Evolutionary conservation across 2,329 filamentous ascomycete species (phyloP), one percentile per base, ranked within the genome.

Genomic region (Sporothrix inflata): DNA sequence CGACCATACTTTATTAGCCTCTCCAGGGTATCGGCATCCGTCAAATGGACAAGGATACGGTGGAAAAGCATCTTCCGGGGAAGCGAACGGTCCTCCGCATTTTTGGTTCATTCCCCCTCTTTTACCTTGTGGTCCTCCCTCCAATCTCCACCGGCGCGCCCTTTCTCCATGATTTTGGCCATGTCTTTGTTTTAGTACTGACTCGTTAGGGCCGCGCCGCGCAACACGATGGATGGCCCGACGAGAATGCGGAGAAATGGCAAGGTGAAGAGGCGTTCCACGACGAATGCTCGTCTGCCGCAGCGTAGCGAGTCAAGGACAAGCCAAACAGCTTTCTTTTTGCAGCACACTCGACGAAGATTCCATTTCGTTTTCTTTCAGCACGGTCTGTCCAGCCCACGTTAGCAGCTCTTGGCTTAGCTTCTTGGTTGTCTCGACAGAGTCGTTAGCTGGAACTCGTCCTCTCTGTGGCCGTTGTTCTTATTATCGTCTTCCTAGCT

Each of bases 1-100:
- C 30, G 30, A 34, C 42, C 42, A 45, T 45, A 11, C 16, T 45
- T 45, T 45, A 11, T 21, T 61, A 61, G 57, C 19, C 38, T 42
- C 34, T 19, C n/a, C 38, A 42, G 57, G 57, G 2, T 61, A 61
- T 61, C 57, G 34, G 57, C 57, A 61, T 61, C 34, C 57, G 57
- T 42, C 4, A 30, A 14, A 8, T 4, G 30, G 4, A 14, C 55
- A 24, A 42, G 57, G 34, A n/a, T 24, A 21, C 11, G 7, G 19
- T 61, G 57, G 57, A 61, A 61, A 61, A 61, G 57, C 19, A 61
- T 61, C 38, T 61, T 61, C 57, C 34, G 57, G 38, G 55, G 7
- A 19, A 19, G 34, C 49, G 38, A 61, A 14, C 30, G 57, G 34
- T 14, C 16, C 57, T 61, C 57, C 57, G 34, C 57, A 40, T 42